phyloP scores from a whole-genome alignment of 140 eudicot genomes.

The Artemisia princeps region DNA sequence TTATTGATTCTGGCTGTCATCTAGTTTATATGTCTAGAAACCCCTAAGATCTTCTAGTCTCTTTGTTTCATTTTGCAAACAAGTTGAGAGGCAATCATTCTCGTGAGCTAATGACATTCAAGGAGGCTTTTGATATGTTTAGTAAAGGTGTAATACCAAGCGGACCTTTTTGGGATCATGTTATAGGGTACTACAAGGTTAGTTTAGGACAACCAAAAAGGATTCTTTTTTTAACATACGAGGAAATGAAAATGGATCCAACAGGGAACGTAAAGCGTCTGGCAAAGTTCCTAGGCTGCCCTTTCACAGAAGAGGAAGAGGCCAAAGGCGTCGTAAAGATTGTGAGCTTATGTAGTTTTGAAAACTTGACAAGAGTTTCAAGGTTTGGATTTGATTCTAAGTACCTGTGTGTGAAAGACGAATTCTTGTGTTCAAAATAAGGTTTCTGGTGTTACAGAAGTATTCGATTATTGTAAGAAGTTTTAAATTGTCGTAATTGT shows the following conservation, averaged over 20 bases:
- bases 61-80: neutral
- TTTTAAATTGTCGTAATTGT: too few relatives aligned
- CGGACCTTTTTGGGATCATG: neutral
- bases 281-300: neutral
- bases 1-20: neutral
- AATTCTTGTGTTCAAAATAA: too few relatives aligned
- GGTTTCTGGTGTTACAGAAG: too few relatives aligned
- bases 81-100: neutral
- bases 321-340: neutral
- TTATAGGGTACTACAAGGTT: neutral
- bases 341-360: neutral
- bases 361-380: neutral
- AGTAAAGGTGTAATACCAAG: neutral
- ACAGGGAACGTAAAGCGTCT: neutral
- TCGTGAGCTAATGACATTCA: neutral
- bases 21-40: neutral
- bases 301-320: neutral
- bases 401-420: too few relatives aligned
- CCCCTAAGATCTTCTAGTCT: neutral
- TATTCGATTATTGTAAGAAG: too few relatives aligned
- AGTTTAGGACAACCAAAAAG: neutral
- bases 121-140: neutral
- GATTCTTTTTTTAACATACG: neutral
- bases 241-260: neutral
- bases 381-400: neutral